Conservation (phyloP, 768 basidiomycete species). For the Phaeotremella fagi region DNA sequence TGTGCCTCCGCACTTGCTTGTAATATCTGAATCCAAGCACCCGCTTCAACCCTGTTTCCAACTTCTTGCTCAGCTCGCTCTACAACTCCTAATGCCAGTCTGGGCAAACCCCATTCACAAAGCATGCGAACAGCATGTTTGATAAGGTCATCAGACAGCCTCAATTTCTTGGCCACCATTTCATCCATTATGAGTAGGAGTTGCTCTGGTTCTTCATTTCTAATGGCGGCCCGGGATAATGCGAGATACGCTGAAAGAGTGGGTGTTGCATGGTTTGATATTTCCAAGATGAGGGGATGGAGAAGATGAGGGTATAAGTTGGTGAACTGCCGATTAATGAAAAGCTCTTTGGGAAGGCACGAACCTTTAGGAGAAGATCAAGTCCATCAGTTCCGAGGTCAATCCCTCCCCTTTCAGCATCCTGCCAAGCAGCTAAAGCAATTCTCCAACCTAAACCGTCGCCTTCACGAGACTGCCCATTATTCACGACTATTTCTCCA, state of each 20-base stretch:
- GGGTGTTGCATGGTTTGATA: slow-evolving; percentile 54
- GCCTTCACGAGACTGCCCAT: neutral
- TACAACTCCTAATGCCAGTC: slow-evolving; percentile 69
- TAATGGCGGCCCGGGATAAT: slow-evolving; percentile 58
- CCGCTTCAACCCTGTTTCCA: slow-evolving; percentile 54
- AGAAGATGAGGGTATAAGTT: slow-evolving; percentile 34
- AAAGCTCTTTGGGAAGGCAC: too few species aligned
- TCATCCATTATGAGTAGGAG: slow-evolving; percentile 60
- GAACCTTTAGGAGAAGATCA: slow-evolving; percentile 61
- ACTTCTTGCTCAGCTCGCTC: slow-evolving; percentile 57
- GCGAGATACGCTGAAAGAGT: slow-evolving; percentile 34
- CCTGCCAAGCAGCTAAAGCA: slow-evolving; percentile 26
- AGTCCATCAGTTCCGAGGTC: slow-evolving; percentile 52
- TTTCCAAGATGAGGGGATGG: slow-evolving; percentile 55
- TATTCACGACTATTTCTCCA: neutral
- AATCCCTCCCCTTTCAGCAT: slow-evolving; percentile 23
- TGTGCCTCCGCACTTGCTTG: slow-evolving; percentile 60
- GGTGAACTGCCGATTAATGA: too few species aligned
- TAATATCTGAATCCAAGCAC: slow-evolving; percentile 66
- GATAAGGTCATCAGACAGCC: slow-evolving; percentile 55
- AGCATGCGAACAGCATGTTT: slow-evolving; percentile 58
- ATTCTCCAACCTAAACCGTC: slow-evolving; percentile 20
- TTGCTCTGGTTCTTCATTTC: slow-evolving; percentile 60
- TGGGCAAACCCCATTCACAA: slow-evolving; percentile 56
- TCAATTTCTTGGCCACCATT: slow-evolving; percentile 56